Evolutionary conservation across 1,139 yeast species (phyloP).

Genomic region (Saccharomyces hybrid): DNA sequence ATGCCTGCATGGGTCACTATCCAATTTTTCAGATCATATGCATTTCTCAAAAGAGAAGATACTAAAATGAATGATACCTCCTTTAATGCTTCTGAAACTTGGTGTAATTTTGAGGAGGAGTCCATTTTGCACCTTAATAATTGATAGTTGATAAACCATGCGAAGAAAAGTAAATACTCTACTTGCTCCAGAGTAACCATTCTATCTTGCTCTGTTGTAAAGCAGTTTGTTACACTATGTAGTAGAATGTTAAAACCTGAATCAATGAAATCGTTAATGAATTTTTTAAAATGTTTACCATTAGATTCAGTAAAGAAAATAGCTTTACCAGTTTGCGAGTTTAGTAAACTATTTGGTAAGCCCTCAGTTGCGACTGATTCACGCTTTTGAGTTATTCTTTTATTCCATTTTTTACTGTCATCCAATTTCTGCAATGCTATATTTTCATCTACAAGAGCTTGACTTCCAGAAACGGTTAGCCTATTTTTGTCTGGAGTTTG

Average conservation of each 20-base stretch:
- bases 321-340: constrained; percentile 29
- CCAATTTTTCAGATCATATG: constrained; percentile 45
- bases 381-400: constrained; percentile 38
- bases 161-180: constrained; percentile 52
- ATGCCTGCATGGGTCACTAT: constrained; percentile 62
- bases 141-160: constrained; percentile 62
- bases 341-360: constrained; percentile 27
- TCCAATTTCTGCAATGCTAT: constrained; percentile 55
- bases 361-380: constrained; percentile 39
- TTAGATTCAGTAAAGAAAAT: constrained; percentile 33
- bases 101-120: constrained; percentile 11
- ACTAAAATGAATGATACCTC: constrained; percentile 59
- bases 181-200: constrained; percentile 31
- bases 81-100: constrained; percentile 60
- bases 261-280: constrained; percentile 56
- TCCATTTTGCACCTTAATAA: constrained; percentile 25
- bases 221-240: constrained; percentile 43
- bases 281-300: constrained; percentile 35
- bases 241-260: constrained; percentile 70
- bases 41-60: constrained; percentile 47
- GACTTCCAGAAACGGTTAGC: constrained; percentile 71
- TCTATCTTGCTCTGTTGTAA: constrained; percentile 40
- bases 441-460: constrained; percentile 45
- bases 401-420: constrained; percentile 58
- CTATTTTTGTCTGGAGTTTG: constrained; percentile 50